A percentile compares a stretch with the other conserved stretches of the same genome.
Conservation (phyloP, 2,329 filamentous ascomycete species). For the Diplocarpon mali region DNA sequence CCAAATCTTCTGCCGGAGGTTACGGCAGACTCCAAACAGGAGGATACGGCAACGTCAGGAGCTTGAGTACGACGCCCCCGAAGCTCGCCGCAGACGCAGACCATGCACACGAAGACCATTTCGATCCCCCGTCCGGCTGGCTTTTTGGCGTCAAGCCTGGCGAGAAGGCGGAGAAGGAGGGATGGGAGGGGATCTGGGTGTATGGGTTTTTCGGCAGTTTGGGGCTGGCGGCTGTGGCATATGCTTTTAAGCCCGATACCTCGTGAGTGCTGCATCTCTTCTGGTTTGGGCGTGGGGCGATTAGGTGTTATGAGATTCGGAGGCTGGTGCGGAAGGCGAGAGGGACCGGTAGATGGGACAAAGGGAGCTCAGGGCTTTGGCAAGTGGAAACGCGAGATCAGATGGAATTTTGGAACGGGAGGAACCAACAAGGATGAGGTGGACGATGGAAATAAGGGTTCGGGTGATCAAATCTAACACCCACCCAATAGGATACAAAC, state of each 20-base stretch:
- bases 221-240: conserved; percentile 61
- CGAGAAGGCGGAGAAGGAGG: conserved; percentile 91
- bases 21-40: too few relatives aligned
- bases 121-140: conserved; percentile 85
- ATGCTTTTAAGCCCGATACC: conserved; percentile 96
- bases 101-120: conserved; percentile 41
- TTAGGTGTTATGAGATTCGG: neutral
- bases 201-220: conserved; percentile 77
- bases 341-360: neutral
- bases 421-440: neutral
- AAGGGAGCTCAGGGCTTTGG: neutral
- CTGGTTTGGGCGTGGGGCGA: neutral
- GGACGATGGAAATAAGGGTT: neutral
- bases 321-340: too few relatives aligned
- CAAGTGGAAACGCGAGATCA: neutral
- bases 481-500: conserved; percentile 73
- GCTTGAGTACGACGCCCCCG: neutral
- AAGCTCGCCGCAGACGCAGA: conserved; percentile 18
- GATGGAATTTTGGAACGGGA: neutral
- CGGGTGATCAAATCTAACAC: conserved; percentile 22
- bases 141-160: conserved; percentile 89
- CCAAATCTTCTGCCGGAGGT: too few relatives aligned
- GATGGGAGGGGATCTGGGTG: conserved; percentile 83
- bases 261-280: conserved; percentile 56
- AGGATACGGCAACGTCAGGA: too few relatives aligned